phyloP scores from a whole-genome alignment of 768 basidiomycete genomes.

The Kwoniella sp. region DNA sequence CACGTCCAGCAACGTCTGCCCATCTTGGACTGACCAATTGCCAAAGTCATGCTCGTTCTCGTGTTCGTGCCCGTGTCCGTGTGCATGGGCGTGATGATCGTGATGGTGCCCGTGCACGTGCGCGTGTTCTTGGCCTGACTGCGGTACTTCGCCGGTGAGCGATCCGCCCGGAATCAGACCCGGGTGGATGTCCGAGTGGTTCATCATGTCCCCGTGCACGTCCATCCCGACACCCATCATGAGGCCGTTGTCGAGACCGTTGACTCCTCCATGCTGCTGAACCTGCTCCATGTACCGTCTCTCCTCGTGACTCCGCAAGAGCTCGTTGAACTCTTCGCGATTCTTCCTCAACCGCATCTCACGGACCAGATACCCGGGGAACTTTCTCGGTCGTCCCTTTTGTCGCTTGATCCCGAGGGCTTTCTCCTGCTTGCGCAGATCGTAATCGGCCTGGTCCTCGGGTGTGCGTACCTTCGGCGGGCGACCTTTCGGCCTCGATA shows the following conservation, averaged over 20 bases:
- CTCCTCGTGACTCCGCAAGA: conserved; percentile 17
- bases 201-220: not conserved
- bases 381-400: conserved; percentile 39
- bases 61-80: not conserved
- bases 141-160: too few relatives aligned
- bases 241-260: too few relatives aligned
- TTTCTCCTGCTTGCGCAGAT: conserved; percentile 19
- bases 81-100: not conserved
- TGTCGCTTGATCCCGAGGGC: conserved; percentile 25
- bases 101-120: conserved; percentile 6
- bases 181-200: too few relatives aligned
- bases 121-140: not conserved
- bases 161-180: too few relatives aligned
- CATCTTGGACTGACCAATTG: conserved; percentile 12
- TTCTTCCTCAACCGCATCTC: conserved; percentile 44
- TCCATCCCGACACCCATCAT: not conserved
- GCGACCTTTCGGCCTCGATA: conserved; percentile 31
- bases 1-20: conserved; percentile 24
- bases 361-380: conserved; percentile 40
- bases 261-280: too few relatives aligned
- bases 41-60: conserved; percentile 9
- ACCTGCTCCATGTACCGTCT: not conserved
- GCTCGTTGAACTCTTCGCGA: conserved; percentile 28
- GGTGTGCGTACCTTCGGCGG: conserved; percentile 33
- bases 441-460: conserved; percentile 34